Percentiles rank a stretch among this genome's conserved stretches.
phyloP scores from a whole-genome alignment of 768 basidiomycete genomes.

The Kwoniella mangroviensis region DNA sequence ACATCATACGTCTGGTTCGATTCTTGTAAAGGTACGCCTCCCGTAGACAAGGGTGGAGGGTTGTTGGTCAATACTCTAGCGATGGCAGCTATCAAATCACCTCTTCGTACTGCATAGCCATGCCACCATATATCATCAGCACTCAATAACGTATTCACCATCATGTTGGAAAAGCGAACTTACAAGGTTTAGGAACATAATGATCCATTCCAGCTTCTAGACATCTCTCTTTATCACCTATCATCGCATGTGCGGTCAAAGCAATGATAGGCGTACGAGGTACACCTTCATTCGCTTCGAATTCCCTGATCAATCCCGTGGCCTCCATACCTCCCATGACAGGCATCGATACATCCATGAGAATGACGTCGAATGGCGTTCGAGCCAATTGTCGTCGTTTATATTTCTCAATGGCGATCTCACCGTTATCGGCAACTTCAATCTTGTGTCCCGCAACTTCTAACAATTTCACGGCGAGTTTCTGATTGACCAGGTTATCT shows the following conservation, averaged over 20 bases:
- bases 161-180: background rate
- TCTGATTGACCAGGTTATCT: constrained; percentile 78
- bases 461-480: constrained; percentile 91
- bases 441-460: constrained; percentile 95
- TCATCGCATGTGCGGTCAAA: constrained; percentile 89
- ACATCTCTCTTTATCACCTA: constrained; percentile 58
- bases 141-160: background rate
- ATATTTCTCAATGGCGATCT: constrained; percentile 83
- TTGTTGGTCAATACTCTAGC: constrained; percentile 44
- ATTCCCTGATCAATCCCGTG: constrained; percentile 85
- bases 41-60: background rate
- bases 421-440: constrained; percentile 97
- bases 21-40: constrained; percentile 9
- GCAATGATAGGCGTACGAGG: constrained; percentile 89
- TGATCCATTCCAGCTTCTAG: constrained; percentile 53
- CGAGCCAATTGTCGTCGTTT: constrained; percentile 62
- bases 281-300: constrained; percentile 74
- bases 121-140: background rate
- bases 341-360: constrained; percentile 87
- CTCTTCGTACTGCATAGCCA: constrained; percentile 40
- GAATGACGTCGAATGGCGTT: constrained; percentile 86
- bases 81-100: constrained; percentile 55
- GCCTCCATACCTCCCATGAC: constrained; percentile 97
- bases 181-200: constrained; percentile 22
- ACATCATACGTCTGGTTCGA: constrained; percentile 9